These are phyloP conservation scores for Aspergillus versicolor DNA, from an alignment of 2,329 filamentous ascomycete genomes.

Conservation along the genomic window DNA sequence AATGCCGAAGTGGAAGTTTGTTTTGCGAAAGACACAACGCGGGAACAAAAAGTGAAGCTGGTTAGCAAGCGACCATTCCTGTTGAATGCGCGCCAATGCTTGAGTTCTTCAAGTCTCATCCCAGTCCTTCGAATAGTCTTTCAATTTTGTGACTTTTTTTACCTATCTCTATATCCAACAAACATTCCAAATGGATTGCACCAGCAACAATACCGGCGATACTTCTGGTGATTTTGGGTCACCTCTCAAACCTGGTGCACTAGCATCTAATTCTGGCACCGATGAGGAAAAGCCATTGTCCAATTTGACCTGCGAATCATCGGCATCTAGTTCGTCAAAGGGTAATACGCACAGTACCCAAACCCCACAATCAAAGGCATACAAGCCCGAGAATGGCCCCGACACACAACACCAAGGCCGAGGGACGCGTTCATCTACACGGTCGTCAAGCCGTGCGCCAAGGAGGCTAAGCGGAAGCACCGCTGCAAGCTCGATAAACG, in stretches of 20 bases:
- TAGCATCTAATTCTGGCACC: neutral
- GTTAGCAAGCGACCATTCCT: neutral
- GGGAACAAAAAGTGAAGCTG: neutral
- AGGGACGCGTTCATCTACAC: slow-evolving; percentile 32
- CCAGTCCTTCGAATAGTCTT: neutral
- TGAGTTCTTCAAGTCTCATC: neutral
- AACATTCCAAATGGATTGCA: neutral
- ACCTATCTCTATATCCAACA: neutral
- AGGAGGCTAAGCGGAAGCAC: slow-evolving; percentile 80
- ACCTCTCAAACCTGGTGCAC: neutral
- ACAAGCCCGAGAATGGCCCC: slow-evolving; percentile 21
- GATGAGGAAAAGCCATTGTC: slow-evolving; percentile 19
- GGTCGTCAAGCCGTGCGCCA: slow-evolving; percentile 67
- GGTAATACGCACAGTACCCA: slow-evolving; percentile 10
- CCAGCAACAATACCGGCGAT: slow-evolving; percentile 3
- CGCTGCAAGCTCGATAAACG: slow-evolving; percentile 74
- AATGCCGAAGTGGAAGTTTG: neutral
- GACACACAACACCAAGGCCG: slow-evolving; percentile 38
- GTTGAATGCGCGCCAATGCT: neutral
- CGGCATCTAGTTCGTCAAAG: slow-evolving; percentile 17
- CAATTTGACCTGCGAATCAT: slow-evolving; percentile 18
- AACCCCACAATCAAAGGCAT: slow-evolving; percentile 16
- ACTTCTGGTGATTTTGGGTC: neutral
- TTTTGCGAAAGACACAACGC: neutral
- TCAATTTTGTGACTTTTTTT: neutral